These are phyloP conservation scores for Sporisorium reilianum DNA, from an alignment of 1,284 basidiomycete species.

Conservation along the genomic window DNA sequence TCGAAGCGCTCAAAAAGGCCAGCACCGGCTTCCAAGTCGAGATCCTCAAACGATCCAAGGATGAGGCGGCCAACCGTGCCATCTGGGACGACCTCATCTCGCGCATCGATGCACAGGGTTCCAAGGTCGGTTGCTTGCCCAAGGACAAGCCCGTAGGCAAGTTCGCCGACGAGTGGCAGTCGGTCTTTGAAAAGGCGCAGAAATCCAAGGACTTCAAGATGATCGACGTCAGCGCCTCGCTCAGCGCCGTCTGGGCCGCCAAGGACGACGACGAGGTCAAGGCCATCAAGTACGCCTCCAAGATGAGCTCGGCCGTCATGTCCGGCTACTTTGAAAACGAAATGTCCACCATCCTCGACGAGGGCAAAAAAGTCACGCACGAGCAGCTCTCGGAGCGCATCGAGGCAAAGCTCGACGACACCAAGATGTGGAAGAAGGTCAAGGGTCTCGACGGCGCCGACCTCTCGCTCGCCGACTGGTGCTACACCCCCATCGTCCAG, in stretches of 20 bases:
- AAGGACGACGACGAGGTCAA: slow-evolving; percentile 87
- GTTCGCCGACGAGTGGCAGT: slow-evolving; percentile 82
- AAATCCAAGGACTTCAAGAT: slow-evolving; percentile 73
- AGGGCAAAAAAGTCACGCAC: slow-evolving; percentile 88
- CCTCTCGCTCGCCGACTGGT: slow-evolving; percentile 88
- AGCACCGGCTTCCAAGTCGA: slow-evolving; percentile 62
- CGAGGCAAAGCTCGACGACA: slow-evolving; percentile 85
- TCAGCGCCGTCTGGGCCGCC: slow-evolving; percentile 83
- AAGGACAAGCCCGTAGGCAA: slow-evolving; percentile 86
- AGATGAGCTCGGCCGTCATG: slow-evolving; percentile 86
- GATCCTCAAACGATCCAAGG: slow-evolving; percentile 69
- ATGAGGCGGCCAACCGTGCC: slow-evolving; percentile 69
- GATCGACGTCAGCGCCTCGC: slow-evolving; percentile 80
- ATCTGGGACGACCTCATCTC: slow-evolving; percentile 65
- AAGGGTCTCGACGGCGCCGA: slow-evolving; percentile 77
- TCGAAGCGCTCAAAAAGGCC: slow-evolving; percentile 53
- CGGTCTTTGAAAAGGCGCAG: slow-evolving; percentile 59
- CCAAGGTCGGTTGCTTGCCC: slow-evolving; percentile 71
- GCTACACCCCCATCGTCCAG: slow-evolving; percentile 94
- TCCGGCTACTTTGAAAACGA: slow-evolving; percentile 87
- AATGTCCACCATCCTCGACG: slow-evolving; percentile 89
- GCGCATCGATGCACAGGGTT: slow-evolving; percentile 35
- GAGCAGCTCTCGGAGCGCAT: slow-evolving; percentile 85
- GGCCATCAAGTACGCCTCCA: slow-evolving; percentile 74
- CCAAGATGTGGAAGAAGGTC: slow-evolving; percentile 75